These are phyloP conservation scores for Fragaria ananassa DNA, from an alignment of 306 rosid species.

Conservation along the genomic window DNA sequence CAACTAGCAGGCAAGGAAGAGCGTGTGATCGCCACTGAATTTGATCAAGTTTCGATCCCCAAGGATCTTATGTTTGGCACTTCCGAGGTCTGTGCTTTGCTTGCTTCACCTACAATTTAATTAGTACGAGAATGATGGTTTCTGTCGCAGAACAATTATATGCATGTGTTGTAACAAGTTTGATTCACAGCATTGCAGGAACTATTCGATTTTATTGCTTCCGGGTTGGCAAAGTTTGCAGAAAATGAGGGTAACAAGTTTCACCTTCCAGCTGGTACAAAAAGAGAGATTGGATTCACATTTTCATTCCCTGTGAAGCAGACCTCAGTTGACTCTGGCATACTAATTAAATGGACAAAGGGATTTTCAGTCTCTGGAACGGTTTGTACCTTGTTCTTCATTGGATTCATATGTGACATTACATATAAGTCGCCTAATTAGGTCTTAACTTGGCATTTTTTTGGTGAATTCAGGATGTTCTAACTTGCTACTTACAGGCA, in stretches of 20 bases:
- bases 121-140: not conserved
- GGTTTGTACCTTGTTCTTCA: slow-evolving; percentile 35
- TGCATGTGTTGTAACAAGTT: not conserved
- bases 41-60: slow-evolving; percentile 77
- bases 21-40: slow-evolving; percentile 69
- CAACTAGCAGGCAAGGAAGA: slow-evolving; percentile 76
- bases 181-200: slow-evolving; percentile 37
- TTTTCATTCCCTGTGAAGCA: slow-evolving; percentile 95
- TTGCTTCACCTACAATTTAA: not conserved
- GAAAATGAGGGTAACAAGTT: slow-evolving; percentile 57
- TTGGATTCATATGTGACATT: not conserved
- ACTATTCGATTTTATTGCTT: slow-evolving; percentile 85
- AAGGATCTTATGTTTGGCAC: slow-evolving; percentile 70
- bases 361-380: slow-evolving; percentile 91
- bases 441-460: not conserved
- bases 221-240: slow-evolving; percentile 63
- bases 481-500: slow-evolving; percentile 41
- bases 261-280: slow-evolving; percentile 45
- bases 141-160: not conserved
- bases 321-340: slow-evolving; percentile 80
- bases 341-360: slow-evolving; percentile 90
- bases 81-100: slow-evolving; percentile 44
- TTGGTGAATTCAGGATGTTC: slow-evolving; percentile 3
- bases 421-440: not conserved
- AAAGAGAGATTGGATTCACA: slow-evolving; percentile 86